phyloP scores from a whole-genome alignment of 139 green algal genomes.

The Chlorella vulgaris region DNA sequence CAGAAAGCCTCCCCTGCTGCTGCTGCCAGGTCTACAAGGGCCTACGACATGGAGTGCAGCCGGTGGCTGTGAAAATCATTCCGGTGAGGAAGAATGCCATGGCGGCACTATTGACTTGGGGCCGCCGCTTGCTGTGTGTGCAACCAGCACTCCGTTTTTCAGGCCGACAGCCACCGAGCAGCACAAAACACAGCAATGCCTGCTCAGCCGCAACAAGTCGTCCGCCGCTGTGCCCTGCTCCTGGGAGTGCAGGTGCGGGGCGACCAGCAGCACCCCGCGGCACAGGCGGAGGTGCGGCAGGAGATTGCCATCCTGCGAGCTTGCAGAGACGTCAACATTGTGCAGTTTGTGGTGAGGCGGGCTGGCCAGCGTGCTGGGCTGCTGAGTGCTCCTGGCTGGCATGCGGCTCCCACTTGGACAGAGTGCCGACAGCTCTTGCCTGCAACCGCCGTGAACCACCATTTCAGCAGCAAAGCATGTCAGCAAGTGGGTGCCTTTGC shows the following conservation, averaged over 20 bases:
- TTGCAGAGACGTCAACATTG: constrained; percentile 53
- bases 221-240: not conserved
- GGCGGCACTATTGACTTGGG: not conserved
- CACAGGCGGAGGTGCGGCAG: not conserved
- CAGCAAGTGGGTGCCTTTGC: too few species aligned
- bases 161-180: not conserved
- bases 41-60: constrained; percentile 43
- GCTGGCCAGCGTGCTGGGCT: not conserved
- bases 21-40: constrained; percentile 44
- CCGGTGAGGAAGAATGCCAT: not conserved
- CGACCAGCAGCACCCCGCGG: not conserved
- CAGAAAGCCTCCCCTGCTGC: not conserved
- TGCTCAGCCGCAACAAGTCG: not conserved
- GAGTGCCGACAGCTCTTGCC: too few species aligned
- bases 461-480: too few species aligned
- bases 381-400: not conserved
- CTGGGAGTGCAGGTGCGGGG: not conserved
- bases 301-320: constrained; percentile 51
- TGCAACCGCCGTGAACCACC: too few species aligned
- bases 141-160: not conserved
- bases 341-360: constrained; percentile 47
- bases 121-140: not conserved
- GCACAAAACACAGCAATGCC: not conserved
- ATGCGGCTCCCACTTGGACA: not conserved
- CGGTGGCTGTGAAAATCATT: constrained; percentile 35